These are phyloP conservation scores for Zizania latifolia DNA, from an alignment of 176 grass and related monocot genomes.

Conservation along the genomic window DNA sequence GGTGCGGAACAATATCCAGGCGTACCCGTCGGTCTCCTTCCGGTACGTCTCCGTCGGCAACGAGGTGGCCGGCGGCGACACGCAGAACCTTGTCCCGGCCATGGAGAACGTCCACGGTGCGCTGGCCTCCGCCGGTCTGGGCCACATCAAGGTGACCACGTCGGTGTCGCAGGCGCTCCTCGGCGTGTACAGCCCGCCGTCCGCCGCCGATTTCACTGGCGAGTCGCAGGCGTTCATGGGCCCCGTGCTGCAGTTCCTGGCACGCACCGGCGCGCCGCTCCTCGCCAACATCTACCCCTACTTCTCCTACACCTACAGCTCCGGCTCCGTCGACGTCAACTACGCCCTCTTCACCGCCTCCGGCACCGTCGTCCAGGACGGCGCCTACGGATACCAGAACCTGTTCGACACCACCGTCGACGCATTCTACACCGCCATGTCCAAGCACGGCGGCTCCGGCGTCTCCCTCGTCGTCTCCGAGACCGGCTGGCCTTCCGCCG, in stretches of 20 bases:
- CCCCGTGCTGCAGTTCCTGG: conserved; percentile 43
- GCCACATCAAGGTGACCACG: conserved; percentile 60
- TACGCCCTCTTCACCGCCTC: conserved; percentile 55
- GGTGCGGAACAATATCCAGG: conserved; percentile 52
- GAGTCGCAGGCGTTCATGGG: conserved; percentile 35
- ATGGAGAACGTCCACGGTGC: conserved; percentile 53
- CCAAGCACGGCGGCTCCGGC: conserved; percentile 20
- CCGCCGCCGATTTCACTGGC: conserved; percentile 42
- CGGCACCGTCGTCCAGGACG: conserved; percentile 49
- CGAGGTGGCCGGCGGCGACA: conserved; percentile 49
- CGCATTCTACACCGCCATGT: conserved; percentile 53
- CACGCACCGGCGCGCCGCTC: conserved; percentile 32
- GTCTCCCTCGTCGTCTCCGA: conserved; percentile 56
- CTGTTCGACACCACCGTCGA: conserved; percentile 67
- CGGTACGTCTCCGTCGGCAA: conserved; percentile 62
- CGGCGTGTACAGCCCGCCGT: conserved; percentile 53
- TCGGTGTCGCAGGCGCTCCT: conserved; percentile 59
- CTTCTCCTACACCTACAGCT: conserved; percentile 32
- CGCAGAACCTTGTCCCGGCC: conserved; percentile 39
- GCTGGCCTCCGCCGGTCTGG: conserved; percentile 36
- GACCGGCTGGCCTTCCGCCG: conserved; percentile 64
- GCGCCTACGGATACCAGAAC: conserved; percentile 56
- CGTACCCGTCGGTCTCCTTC: conserved; percentile 53
- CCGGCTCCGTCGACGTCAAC: conserved; percentile 21
- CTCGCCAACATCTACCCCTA: conserved; percentile 74